Evolutionary conservation across 2,329 filamentous ascomycete genomes (phyloP), one percentile per base, ranked within the genome.

Genomic region (Monilinia fructigena): DNA sequence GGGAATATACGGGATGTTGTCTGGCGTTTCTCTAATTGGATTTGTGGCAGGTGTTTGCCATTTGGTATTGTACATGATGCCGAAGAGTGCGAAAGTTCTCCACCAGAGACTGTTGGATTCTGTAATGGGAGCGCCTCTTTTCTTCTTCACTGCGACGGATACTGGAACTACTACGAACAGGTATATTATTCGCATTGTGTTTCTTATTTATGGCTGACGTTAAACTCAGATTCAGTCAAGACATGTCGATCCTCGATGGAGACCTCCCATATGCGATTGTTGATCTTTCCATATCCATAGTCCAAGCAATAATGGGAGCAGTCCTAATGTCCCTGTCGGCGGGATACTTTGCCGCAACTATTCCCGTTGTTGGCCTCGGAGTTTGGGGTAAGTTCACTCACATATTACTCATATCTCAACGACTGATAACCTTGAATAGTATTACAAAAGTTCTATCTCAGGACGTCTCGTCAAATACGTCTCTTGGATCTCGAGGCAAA

Each of bases 41-140:
- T 66, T 66, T 18, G 26, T 61, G 18, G 35, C 26, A 10, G 10
- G 47, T 10, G 14, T 42, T 66, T 52, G 11, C 5, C 52, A 77
- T 76, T 79, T 84, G 68, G 79, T 83, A 53, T 80, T 85, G 42
- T 80, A 77, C 2, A 83, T 85, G 80, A 80, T 85, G 4, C 82
- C 82, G 3, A 79, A 78, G 40, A 83, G 82, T 35, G 82, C 81
- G 2, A 78, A 80, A 64, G 77, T 70, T 47, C 82, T 85, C 67
- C 83, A 86, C 67, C 76, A 76, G 65, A 79, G 75, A 50, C 75
- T 85, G 0, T 73, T 85, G 12, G 76, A 77, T 14, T 83, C 82
- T 3, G 82, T 84, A 5, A 66, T 71, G 28, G 70, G 68, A 2
- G 81, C 81, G 1, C 79, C 80, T 2, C 68, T 83, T 63, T 70